Base-by-base conservation (phyloP, 495 filamentous ascomycete genomes). In the Talaromyces borbonicus region DNA sequence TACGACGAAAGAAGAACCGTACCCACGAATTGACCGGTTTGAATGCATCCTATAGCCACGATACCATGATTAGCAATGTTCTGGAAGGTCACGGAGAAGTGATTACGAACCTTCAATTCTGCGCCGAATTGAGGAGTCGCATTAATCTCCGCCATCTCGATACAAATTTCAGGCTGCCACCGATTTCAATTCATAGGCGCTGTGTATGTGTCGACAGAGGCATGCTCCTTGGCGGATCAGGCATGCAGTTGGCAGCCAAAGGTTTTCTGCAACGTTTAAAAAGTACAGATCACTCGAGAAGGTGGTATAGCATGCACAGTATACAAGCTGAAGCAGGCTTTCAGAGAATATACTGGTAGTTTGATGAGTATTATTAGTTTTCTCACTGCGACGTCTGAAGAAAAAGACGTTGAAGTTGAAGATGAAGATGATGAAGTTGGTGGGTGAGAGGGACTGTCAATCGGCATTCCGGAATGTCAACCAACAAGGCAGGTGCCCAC, bases 21-120 rank as follows among this genome's bases (percentile, higher is more conserved):
- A 83, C 82, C 90, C 93, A 98, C 58, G 74, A 74, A 60, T 92
- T 95, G 61, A 90, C 88, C 11, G 88, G 77, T 62, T 92, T 96
- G 72, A 95, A 96, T 54, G 81, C 81, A 80, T 98, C 92, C 87
- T 92, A 65, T 38, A 33, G 9, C 14, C 43, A 38, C 37, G 51
- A 52, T 33, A 25, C 33, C 31, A 47, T 46, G 26, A 20, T 25
- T 36, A 33, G 29, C 35, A 16, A 32, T 4, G 20, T 45, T n/a
- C 35, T 29, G 15, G 5, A 7, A 6, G n/a, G 35, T 25, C 19
- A 41, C 23, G 18, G 14, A 41, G 22, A 19, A 25, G n/a, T 42
- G 14, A 11, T 43, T 15, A 31, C 61, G 33, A 65, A 92, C 88
- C 85, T 94, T 96, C 62, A 95, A 73, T 67, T 93, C 87, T 44